Conservation (phyloP, 1,139 yeast species). For the Candida glucosophila region DNA sequence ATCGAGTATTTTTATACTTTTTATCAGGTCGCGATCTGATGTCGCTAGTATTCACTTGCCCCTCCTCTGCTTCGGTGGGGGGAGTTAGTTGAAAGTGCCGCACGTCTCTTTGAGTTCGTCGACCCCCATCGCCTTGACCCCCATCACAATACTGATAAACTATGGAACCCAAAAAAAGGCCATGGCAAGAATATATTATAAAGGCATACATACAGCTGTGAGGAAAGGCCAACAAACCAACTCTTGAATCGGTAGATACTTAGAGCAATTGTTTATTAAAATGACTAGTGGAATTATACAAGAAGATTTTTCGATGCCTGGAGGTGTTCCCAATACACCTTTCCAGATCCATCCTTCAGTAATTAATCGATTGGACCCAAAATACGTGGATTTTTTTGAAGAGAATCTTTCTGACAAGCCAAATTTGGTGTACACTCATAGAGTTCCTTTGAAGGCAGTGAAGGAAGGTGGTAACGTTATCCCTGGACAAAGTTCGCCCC, state of each 20-base stretch:
- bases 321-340: conserved; percentile 17
- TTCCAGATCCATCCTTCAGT: conserved; percentile 16
- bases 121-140: too few species aligned
- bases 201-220: conserved; percentile 1
- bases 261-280: too few species aligned
- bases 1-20: too few species aligned
- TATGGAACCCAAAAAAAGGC: background rate
- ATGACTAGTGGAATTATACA: too few species aligned
- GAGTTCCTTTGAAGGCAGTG: conserved; percentile 25
- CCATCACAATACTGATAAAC: too few species aligned
- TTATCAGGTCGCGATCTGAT: too few species aligned
- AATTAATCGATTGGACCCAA: conserved; percentile 15
- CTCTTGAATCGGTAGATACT: too few species aligned
- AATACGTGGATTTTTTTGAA: conserved; percentile 28
- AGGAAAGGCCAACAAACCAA: conserved; percentile 1
- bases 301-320: conserved; percentile 11
- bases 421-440: conserved; percentile 31
- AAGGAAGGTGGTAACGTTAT: conserved; percentile 34
- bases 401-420: conserved; percentile 18
- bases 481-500: conserved; percentile 32
- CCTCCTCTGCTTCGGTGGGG: too few species aligned
- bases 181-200: background rate
- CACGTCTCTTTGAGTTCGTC: too few species aligned
- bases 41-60: too few species aligned
- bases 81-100: too few species aligned